Evolutionary conservation across 2,329 filamentous ascomycete species (phyloP).

Genomic region (Colletotrichum tropicicola): DNA sequence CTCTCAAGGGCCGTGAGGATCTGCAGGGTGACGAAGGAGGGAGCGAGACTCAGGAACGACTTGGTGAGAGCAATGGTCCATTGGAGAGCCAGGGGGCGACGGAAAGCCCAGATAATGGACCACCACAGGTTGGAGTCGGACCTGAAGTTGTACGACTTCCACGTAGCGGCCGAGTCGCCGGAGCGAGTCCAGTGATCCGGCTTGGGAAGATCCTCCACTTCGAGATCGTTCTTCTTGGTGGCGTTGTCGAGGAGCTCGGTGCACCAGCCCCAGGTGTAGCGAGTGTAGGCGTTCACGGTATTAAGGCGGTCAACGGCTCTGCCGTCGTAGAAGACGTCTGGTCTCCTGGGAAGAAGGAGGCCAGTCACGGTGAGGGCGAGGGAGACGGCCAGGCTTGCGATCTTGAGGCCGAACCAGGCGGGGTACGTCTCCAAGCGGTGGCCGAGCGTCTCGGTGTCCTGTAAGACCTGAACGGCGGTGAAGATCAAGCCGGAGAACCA

Average conservation of each 20-base stretch:
- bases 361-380: conserved; percentile 57
- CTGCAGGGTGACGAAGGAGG: conserved; percentile 74
- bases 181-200: conserved; percentile 65
- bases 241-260: conserved; percentile 62
- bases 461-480: conserved; percentile 51
- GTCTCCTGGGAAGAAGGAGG: conserved; percentile 71
- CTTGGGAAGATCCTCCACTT: conserved; percentile 69
- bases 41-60: conserved; percentile 71
- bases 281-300: conserved; percentile 67
- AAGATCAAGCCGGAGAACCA: conserved; percentile 58
- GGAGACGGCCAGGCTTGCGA: conserved; percentile 54
- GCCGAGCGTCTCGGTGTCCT: conserved; percentile 51
- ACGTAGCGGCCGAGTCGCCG: conserved; percentile 58
- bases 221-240: conserved; percentile 65
- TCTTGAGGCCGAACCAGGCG: conserved; percentile 54
- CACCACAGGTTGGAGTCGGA: conserved; percentile 60
- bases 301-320: conserved; percentile 70
- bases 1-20: conserved; percentile 73
- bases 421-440: conserved; percentile 41
- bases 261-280: conserved; percentile 75
- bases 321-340: conserved; percentile 69
- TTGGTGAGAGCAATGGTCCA: conserved; percentile 63
- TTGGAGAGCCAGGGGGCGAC: conserved; percentile 64
- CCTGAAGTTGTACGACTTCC: conserved; percentile 55
- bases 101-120: conserved; percentile 67